Evolutionary conservation across 495 filamentous ascomycete genomes (phyloP), one percentile per base, ranked within the genome.

Genomic region (Podospora anserina): DNA sequence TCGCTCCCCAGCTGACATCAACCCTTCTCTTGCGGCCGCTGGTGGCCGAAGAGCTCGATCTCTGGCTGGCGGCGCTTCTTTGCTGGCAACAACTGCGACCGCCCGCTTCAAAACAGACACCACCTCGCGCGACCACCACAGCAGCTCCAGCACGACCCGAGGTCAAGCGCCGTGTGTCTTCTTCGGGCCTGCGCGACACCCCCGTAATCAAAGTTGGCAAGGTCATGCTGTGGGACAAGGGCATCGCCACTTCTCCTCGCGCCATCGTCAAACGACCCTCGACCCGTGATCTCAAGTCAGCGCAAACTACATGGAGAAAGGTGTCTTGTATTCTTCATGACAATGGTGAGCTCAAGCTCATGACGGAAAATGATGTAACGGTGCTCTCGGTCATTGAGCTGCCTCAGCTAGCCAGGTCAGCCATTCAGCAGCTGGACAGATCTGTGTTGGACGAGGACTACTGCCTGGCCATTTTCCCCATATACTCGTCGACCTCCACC

Each of bases 181-280:
- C 85, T 71, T 68, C 78, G 62, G 68, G 75, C 58, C 82, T 86
- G 16, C 94, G 90, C 73, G 91, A 94, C 66, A 87, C 88, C 15
- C 88, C 93, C 49, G 97, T 98, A 68, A 99, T 98, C 80, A 99
- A 99, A 76, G 92, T 97, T 63, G 96, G 93, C 55, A 97, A 93
- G 75, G 90, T 98, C 82, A 86, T 94, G 70, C 86, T 94, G 39
- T 98, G 94, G 94, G 90, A 97, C 75, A 90, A 85, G 71, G 85
- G 84, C 20, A 78, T 78, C 3, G 85, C 82, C 72, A 83, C 79
- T 67, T 86, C 79, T 61, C 85, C 79, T 66, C 82, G 82, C 71
- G 80, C 82, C 72, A 87, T 84, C 72, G 82, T 82, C 60, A 79
- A 79, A 67, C 79, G 81, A 4, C 78, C 83, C 15, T 82, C 83